Base-by-base conservation (phyloP, 495 filamentous ascomycete species). In the Pseudevernia furfuracea region DNA sequence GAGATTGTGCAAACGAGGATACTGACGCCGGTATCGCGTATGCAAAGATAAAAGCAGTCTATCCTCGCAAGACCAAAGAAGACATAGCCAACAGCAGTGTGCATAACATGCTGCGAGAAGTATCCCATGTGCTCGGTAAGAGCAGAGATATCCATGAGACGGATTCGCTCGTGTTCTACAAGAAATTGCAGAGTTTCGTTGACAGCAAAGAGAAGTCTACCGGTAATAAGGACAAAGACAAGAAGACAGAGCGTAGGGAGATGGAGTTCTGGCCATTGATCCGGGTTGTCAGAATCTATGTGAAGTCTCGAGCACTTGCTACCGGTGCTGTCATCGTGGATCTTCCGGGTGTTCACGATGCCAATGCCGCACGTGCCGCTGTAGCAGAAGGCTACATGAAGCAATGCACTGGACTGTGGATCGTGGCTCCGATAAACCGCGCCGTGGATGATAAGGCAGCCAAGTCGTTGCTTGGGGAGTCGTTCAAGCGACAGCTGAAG, bases 201-300 rank as follows among this genome's bases (percentile, higher is more conserved):
- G 82, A 85, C 60, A 82, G 78, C 66, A 80, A 80, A 48, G 82
- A 80, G 64, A 82, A 79, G 65, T 58, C 64, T 11, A 72, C 67
- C 1, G 70, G 79, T 9, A 71, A 74, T 62, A 76, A 69, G 60
- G 71, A 72, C 23, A 70, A 63, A 23, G 68, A 64, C 49, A 71
- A 72, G 30, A 70, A 75, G 14, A 69, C 72, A 58, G 65, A 72
- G 41, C 66, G 72, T 64, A 71, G 67, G 49, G 43, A 67, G 3
- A 82, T 84, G 71, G 81, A 82, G 34, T 82, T 77, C 48, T 90
- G 86, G 87, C 88, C 88, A 3, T 71, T 91, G 21, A 83, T 90
- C 57, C 82, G 84, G 59, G 82, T 86, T 23, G 84, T 90, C 41
- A 61, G 70, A 4, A 74, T 90, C 25, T 87, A 82, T 61, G 74